Evolutionary conservation across 495 filamentous ascomycete genomes (phyloP), one percentile per base, ranked within the genome.

Genomic region (Pyrenopolyporus hunteri): DNA sequence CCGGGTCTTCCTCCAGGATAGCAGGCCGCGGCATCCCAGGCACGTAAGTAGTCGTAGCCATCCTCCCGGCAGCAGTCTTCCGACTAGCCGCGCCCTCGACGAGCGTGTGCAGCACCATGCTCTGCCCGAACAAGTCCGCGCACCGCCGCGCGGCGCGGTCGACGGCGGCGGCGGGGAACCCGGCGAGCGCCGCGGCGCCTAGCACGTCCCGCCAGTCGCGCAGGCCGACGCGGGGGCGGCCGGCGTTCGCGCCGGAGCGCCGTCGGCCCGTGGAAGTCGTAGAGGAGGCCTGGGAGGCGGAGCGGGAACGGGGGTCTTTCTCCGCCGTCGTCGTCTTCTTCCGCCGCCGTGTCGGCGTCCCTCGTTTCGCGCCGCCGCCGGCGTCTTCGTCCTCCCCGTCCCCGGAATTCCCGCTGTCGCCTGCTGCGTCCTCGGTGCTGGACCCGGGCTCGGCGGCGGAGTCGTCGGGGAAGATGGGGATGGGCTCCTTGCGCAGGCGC

Each of bases 121-220:
- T 75, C 70, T 91, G 81, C 0, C 78, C 80, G 65, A 94, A 92
- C 0, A 96, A 75, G 25, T 79, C 78, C 1, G 85, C 80, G 66
- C 92, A 96, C 29, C 92, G 78, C 64, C 85, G 76, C 2, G 86
- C 82, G 0, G 90, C 80, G 42, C 88, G 81, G 35, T 82, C 79
- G 6, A 96, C 76, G 4, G 85, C 88, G 3, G 70, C 67, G 1
- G 80, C 64, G 0, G 86, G 74, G 69, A 89, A 88, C 0, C 88
- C 90, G 1, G 78, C 82, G 55, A 92, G 78, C 0, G 88, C 81
- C 16, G 92, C 92, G 0, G 90, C 74, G 6, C 89, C 88, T 25
- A 95, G 70, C 1, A 94, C 81, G 50, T 93, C 88, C 36, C 87
- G 87, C 92, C 92, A 96, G 70, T 93, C 89, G 1, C 89, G 83